Evolutionary conservation across 345 rosid species (phyloP).

Genomic region (Gossypium raimondii): DNA sequence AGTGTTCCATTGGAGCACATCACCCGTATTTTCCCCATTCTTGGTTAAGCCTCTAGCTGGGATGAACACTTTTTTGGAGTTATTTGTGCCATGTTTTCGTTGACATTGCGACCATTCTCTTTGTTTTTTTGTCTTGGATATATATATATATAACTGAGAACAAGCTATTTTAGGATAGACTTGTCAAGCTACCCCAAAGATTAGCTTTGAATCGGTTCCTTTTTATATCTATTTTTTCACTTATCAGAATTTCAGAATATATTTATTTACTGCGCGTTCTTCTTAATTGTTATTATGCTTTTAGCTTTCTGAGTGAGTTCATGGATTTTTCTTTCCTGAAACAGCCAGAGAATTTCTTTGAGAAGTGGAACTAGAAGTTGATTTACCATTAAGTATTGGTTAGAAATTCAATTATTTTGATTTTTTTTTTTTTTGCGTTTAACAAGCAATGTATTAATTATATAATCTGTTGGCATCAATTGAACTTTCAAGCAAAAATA

Average conservation of each 20-base stretch:
- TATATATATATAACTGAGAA: background rate
- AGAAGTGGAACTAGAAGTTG: background rate
- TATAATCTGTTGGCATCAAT: too few relatives aligned
- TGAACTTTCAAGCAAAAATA: too few relatives aligned
- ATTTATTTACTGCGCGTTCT: background rate
- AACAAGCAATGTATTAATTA: background rate
- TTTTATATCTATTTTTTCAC: background rate
- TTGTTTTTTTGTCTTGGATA: background rate
- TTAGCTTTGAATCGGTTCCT: background rate
- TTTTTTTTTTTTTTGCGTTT: background rate
- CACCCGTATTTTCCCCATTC: slow-evolving; percentile 86
- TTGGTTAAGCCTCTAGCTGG: slow-evolving; percentile 45
- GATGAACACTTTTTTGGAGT: background rate
- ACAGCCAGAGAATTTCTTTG: background rate
- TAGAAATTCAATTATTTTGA: too few relatives aligned
- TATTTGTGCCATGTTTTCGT: background rate
- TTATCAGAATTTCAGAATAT: background rate
- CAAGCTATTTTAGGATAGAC: background rate
- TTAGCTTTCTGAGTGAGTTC: background rate
- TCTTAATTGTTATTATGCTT: background rate
- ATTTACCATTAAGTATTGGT: background rate
- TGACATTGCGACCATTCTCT: background rate
- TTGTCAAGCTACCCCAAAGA: background rate
- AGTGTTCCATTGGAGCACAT: slow-evolving; percentile 75
- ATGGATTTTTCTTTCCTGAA: background rate